These are phyloP conservation scores for Drechslerella dactyloides DNA, from an alignment of 2,329 filamentous ascomycete species.

Conservation along the genomic window DNA sequence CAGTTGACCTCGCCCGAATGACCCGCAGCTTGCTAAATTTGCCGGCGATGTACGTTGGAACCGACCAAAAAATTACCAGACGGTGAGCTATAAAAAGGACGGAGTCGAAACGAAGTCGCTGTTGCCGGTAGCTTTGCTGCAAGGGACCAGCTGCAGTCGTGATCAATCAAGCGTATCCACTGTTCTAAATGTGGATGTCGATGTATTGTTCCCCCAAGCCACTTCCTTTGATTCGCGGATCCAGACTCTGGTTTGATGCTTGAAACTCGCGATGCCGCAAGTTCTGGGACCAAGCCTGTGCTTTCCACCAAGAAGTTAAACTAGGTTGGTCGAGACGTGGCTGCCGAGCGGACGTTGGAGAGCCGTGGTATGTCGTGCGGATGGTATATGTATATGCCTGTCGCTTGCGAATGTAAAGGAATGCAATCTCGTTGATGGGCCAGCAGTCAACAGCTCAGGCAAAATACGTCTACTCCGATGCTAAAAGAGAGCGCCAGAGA, in stretches of 20 bases:
- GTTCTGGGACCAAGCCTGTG: not conserved
- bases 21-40: not conserved
- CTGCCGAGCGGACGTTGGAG: not conserved
- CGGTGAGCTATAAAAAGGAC: conserved; percentile 47
- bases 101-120: conserved; percentile 17
- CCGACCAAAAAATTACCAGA: conserved; percentile 20
- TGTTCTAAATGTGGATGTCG: conserved; percentile 25
- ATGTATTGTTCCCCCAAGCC: conserved; percentile 34
- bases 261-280: conserved; percentile 16
- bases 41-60: conserved; percentile 23
- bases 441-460: conserved; percentile 31
- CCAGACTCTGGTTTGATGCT: conserved; percentile 15
- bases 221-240: conserved; percentile 44
- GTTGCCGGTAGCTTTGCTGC: conserved; percentile 23
- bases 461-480: too few species aligned
- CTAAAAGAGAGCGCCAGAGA: too few species aligned
- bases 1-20: conserved; percentile 36
- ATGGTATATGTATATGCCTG: conserved; percentile 6
- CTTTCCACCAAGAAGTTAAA: conserved; percentile 21
- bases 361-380: too few species aligned
- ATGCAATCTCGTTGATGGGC: conserved; percentile 29
- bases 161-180: conserved; percentile 15
- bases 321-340: not conserved
- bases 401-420: conserved; percentile 30
- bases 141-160: conserved; percentile 27